These are phyloP conservation scores for Candida incommunis DNA, from an alignment of 805 yeast genomes.

Conservation along the genomic window DNA sequence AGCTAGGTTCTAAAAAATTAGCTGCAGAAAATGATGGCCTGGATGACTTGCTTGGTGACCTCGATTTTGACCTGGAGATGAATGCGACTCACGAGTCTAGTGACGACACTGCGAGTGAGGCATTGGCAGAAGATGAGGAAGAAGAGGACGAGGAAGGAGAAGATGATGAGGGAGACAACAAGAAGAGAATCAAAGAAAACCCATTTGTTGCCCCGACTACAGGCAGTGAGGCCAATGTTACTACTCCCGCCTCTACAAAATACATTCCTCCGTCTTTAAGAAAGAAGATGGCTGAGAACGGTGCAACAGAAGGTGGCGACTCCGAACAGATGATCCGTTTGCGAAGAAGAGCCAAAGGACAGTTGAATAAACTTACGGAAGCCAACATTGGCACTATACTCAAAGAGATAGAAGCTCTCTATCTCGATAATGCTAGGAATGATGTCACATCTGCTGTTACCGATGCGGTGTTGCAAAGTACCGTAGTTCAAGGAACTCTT, in stretches of 20 bases:
- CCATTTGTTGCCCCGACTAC: conserved; percentile 40
- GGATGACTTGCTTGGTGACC: conserved; percentile 72
- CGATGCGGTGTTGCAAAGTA: conserved; percentile 46
- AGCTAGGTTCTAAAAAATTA: conserved; percentile 51
- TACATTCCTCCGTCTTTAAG: conserved; percentile 87
- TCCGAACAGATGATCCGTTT: conserved; percentile 36
- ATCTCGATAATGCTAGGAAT: conserved; percentile 57
- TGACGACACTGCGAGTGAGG: conserved; percentile 12
- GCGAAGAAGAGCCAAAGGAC: conserved; percentile 59
- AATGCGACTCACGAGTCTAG: too few species aligned
- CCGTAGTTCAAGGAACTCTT: conserved; percentile 48
- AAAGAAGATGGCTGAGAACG: conserved; percentile 27
- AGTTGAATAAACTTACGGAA: conserved; percentile 79
- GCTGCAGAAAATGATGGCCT: conserved; percentile 57
- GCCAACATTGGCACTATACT: conserved; percentile 63
- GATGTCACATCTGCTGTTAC: conserved; percentile 62
- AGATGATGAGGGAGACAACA: conserved; percentile 15
- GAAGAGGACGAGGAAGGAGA: conserved; percentile 8
- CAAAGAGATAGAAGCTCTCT: conserved; percentile 51
- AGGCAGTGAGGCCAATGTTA: too few species aligned
- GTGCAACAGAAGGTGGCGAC: conserved; percentile 18
- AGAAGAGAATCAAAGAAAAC: conserved; percentile 38
- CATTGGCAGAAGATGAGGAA: conserved; percentile 11
- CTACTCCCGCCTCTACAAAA: conserved; percentile 15
- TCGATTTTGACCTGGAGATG: conserved; percentile 35